Evolutionary conservation across 768 basidiomycete species (phyloP), one percentile per base, ranked within the genome.

Genomic region (Termitomyces sp.): DNA sequence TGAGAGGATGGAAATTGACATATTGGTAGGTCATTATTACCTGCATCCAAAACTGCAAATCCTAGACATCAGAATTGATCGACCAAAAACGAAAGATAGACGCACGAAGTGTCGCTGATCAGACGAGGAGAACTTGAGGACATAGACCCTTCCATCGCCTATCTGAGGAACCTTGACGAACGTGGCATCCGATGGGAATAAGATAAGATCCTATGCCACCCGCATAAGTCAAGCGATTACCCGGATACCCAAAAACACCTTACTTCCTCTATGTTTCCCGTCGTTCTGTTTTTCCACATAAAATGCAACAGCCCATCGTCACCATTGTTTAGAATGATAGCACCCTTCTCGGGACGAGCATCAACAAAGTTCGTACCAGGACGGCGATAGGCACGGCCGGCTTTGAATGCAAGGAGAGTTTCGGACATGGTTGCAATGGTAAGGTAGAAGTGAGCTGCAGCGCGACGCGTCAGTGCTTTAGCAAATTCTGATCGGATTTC

Each of bases 111-210:
- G 91, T 63, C 86, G 85, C 70, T 93, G 91, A 71, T 93, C 84
- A 14, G 94, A 96, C 25, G 91, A 94, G 0, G 89, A 87, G 77
- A 97, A 96, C 74, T 91, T 93, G 72, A 96, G 87, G 63, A 96
- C 91, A 67, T 91, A 93, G 5, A 89, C 86, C 63, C 93, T 79
- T 6, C 90, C 92, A 37, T 78, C 78, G 10, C 68, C 54, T 7
- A 88, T 83, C 68, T 92, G 85, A 2, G 82, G 62, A 10, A 96
- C 89, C 72, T 87, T 89, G 66, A 81, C 80, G 70, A 97, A 93
- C 0, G 81, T 83, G 4, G 94, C 94, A 73, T 97, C 94, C 2
- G 84, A 83, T 1, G 93, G 92, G 72, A 96, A 92, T 57, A 96
- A 75, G 64, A 96, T 93, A 58, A 95, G 75, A 68, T 97, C 94